These are phyloP conservation scores for Oxalis stricta DNA, from an alignment of 441 rosid species.

Conservation along the genomic window DNA sequence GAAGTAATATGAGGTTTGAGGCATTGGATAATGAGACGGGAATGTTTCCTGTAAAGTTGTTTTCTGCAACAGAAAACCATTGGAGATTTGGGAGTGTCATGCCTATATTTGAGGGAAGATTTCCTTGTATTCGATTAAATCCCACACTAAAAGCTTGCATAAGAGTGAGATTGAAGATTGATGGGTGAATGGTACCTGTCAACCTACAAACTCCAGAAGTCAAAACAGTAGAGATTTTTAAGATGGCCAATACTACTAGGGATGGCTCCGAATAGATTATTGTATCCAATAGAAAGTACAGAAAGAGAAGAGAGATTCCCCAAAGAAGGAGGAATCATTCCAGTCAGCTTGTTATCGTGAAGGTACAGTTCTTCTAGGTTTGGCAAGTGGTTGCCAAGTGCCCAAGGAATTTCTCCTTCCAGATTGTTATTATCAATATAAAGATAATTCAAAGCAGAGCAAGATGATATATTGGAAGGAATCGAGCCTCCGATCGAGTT, in stretches of 20 bases:
- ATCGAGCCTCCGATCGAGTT: slow-evolving; percentile 4
- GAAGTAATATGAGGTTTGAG: neutral
- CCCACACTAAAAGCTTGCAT: neutral
- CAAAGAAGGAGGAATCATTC: too few relatives aligned
- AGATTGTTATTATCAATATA: neutral
- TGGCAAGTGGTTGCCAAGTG: neutral
- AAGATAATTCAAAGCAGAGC: neutral
- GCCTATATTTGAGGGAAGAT: slow-evolving; percentile 1
- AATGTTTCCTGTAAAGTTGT: slow-evolving; percentile 2
- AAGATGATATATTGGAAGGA: slow-evolving; percentile 6
- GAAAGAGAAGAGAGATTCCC: too few relatives aligned
- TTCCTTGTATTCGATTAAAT: neutral
- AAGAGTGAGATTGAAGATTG: too few relatives aligned
- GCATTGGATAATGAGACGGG: slow-evolving; percentile 8
- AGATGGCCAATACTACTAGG: too few relatives aligned
- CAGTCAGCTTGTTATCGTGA: too few relatives aligned
- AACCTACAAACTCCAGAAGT: too few relatives aligned
- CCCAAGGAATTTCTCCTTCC: neutral
- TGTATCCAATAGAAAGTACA: too few relatives aligned
- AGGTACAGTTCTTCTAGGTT: neutral
- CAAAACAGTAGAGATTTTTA: too few relatives aligned
- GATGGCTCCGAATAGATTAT: too few relatives aligned
- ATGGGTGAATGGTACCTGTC: too few relatives aligned
- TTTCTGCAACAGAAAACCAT: neutral
- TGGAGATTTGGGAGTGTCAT: slow-evolving; percentile 3